Evolutionary conservation across 352 stramenopile genomes (phyloP), one percentile per base, ranked within the genome.

Genomic region (Phytophthora syringae): DNA sequence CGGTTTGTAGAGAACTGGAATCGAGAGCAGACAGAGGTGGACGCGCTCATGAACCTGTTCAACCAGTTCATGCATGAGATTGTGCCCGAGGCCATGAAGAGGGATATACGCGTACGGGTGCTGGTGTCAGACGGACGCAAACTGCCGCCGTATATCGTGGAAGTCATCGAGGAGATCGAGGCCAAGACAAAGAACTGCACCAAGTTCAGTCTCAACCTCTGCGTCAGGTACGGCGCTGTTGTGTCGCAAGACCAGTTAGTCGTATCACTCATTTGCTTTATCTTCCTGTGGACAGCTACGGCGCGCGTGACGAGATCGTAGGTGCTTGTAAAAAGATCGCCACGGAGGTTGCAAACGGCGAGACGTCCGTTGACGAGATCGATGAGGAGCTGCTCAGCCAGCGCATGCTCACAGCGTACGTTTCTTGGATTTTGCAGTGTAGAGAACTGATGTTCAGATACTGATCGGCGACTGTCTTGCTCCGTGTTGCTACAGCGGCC

Each of bases 271-370:
- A 32, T 7, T 15, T 16, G 77, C 47, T 64, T 39, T 89, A 28
- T 22, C 32, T 43, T 52, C 0, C 60, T 79, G 0, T 77, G 88
- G 22, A 34, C 42, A 98, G 93, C 69, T 99, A 99, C 70, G 97
- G 97, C 13, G 89, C 89, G 27, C 89, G 97, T n/a, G 84, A 96
- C 39, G 97, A 99, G 74, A 98, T 99, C 57, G 90, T 96, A 1
- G 80, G 90, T 49, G 95, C 94, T 1, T 98, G 90, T 64, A 90
- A 84, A 63, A 73, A 72, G n/a, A 92, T 99, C 32, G 94, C 92
- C 15, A 64, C 63, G 13, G 83, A 98, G 49, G 92, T 98, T 16
- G 68, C 71, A 24, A 67, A 75, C 34, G 90, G 92, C 13, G 74
- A 78, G 13, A 76, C 89, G 11, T 52, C 74, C 1, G 52, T 89